These are phyloP conservation scores for Claviceps sp. DNA, from an alignment of 2,329 filamentous ascomycete genomes.

Conservation along the genomic window DNA sequence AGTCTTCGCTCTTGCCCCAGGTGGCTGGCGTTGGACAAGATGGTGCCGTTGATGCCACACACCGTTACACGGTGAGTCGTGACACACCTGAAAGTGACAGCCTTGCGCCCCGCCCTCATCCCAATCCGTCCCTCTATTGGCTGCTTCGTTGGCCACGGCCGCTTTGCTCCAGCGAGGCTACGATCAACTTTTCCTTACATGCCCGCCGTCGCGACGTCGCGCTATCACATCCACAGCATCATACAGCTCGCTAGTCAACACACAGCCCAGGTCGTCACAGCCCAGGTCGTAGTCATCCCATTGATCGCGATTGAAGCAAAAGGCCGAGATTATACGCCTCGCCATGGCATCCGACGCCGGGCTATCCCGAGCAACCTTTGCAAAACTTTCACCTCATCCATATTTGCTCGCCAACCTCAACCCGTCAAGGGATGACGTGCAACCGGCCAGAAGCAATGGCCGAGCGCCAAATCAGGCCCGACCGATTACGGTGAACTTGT, in stretches of 20 bases:
- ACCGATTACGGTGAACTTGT: conserved; percentile 61
- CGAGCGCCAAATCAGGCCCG: conserved; percentile 59
- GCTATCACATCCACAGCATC: neutral
- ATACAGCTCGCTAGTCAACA: neutral
- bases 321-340: neutral
- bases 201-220: neutral
- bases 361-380: conserved; percentile 57
- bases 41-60: too few relatives aligned
- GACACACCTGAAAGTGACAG: neutral
- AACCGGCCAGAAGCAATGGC: conserved; percentile 65
- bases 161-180: conserved; percentile 1
- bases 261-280: neutral
- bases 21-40: too few relatives aligned
- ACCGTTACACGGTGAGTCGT: too few relatives aligned
- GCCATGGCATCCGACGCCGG: conserved; percentile 22
- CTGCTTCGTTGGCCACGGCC: neutral
- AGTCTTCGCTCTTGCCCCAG: too few relatives aligned
- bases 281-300: too few relatives aligned
- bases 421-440: conserved; percentile 32
- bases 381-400: conserved; percentile 76
- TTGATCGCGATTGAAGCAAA: too few relatives aligned
- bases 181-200: conserved; percentile 2
- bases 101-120: conserved; percentile 1
- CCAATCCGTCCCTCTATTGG: neutral
- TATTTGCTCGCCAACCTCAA: conserved; percentile 84